These are phyloP conservation scores for Microdochium paspali DNA, from an alignment of 2,329 filamentous ascomycete species.

Conservation along the genomic window DNA sequence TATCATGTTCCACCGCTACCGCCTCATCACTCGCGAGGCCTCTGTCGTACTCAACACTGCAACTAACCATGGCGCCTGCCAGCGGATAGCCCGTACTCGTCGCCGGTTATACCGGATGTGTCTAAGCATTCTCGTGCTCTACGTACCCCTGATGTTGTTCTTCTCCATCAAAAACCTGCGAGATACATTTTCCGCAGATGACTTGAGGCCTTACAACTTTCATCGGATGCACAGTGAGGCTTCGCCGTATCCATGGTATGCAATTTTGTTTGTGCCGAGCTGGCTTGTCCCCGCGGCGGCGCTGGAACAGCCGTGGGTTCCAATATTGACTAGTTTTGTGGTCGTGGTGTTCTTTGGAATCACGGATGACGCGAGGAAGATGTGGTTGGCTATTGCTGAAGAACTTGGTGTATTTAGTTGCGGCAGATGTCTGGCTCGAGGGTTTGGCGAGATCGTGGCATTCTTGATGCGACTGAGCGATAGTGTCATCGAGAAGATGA, in stretches of 20 bases:
- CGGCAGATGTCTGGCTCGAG: background rate
- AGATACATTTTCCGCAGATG: conserved; percentile 11
- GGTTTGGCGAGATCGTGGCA: too few species aligned
- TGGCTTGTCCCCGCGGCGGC: conserved; percentile 25
- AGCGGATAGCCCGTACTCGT: conserved; percentile 36
- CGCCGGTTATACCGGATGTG: conserved; percentile 47
- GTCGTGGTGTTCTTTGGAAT: conserved; percentile 47
- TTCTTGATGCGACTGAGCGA: background rate
- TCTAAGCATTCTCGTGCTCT: conserved; percentile 39
- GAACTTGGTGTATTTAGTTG: background rate
- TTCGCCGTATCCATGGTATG: conserved; percentile 31
- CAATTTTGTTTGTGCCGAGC: conserved; percentile 35
- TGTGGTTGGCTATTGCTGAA: conserved; percentile 26
- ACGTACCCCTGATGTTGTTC: conserved; percentile 35
- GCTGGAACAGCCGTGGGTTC: conserved; percentile 38
- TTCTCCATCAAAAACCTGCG: conserved; percentile 31
- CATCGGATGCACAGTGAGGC: conserved; percentile 24
- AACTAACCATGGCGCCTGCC: conserved; percentile 27
- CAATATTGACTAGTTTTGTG: conserved; percentile 34
- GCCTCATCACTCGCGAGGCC: conserved; percentile 31
- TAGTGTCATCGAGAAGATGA: background rate
- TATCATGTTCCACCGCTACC: conserved; percentile 3
- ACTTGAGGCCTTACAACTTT: conserved; percentile 28
- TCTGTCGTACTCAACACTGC: conserved; percentile 35
- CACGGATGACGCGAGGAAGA: conserved; percentile 41